Base-by-base conservation (phyloP, 345 rosid species). In the Citropsis articulata region DNA sequence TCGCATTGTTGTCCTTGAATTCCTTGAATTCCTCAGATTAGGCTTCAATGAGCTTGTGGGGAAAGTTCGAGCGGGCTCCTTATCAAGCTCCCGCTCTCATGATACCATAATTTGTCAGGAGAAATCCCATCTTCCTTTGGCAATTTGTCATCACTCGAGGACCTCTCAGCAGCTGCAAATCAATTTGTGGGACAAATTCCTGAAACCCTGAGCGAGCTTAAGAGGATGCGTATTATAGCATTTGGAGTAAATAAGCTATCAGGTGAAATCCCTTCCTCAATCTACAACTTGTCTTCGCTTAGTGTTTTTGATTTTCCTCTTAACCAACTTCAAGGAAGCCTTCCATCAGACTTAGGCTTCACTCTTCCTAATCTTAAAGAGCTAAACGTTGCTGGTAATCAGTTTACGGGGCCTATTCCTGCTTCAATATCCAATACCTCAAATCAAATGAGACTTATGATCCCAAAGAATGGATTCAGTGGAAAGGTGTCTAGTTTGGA, bases 141-240 rank as follows among this genome's bases (percentile, higher is more conserved):
- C 19, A 84, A 84, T 40, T 65, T 84, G 50, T 75, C 87, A 4
- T 81, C 78, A 6, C 66, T 84, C 6, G 6, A 14, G 1, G 6
- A 0, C 8, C 18, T 84, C 1, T 62, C 66, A 14, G 73, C 38
- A 14, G 0, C 2, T 22, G 21, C 0, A 7, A 79, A 79, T 66
- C 35, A 68, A 56, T 67, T n/a, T 3, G 24, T 5, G 10, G 71
- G 71, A 68, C 27, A 28, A 68, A 68, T 68, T 38, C 71, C 55
- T 36, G 71, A 13, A 9, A 40, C 48, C 5, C 12, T 84, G 6
- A 62, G 79, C 1, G 24, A 65, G 45, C 25, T 79, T 33, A 71
- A 33, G 10, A 78, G 2, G 71, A 38, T 68, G 28, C 13, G 1
- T 12, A 0, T 0, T 24, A 12, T 40, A 38, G 0, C 2, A 5